Conservation (phyloP, 78 protist genomes). For the Capsaspora owczarzaki region DNA sequence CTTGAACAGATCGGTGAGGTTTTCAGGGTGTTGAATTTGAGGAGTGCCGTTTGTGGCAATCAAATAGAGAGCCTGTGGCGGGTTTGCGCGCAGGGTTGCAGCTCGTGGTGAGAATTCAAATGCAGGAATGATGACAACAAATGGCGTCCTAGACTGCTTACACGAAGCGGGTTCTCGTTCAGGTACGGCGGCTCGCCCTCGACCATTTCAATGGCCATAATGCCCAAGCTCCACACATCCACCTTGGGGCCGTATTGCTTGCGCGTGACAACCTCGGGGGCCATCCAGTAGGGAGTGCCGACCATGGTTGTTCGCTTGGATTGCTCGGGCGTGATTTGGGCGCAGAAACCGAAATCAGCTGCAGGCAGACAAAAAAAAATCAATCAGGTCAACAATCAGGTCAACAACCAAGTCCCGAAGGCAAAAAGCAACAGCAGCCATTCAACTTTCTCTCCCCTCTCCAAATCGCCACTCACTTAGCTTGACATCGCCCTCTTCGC, state of each 20-base stretch:
- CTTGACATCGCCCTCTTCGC: constrained; percentile 44
- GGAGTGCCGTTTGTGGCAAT: constrained; percentile 86
- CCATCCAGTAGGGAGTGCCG: constrained; percentile 68
- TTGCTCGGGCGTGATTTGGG: constrained; percentile 41
- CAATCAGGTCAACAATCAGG: not conserved
- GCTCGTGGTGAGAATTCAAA: not conserved
- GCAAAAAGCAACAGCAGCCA: not conserved
- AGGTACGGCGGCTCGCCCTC: constrained; percentile 90
- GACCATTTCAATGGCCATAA: constrained; percentile 77
- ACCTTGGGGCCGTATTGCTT: constrained; percentile 73
- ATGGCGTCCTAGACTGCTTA: not conserved
- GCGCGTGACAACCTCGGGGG: constrained; percentile 74
- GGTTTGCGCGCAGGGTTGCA: too few species aligned
- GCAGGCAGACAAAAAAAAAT: not conserved
- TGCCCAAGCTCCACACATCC: constrained; percentile 46
- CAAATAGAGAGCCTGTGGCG: constrained; percentile 68
- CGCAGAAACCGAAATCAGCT: constrained; percentile 76
- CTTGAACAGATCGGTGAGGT: constrained; percentile 52
- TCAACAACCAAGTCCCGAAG: not conserved
- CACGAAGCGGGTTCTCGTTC: constrained; percentile 72
- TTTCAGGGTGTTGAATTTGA: constrained; percentile 41
- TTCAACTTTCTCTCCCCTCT: not conserved
- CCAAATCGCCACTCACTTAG: constrained; percentile 19
- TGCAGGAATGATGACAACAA: not conserved
- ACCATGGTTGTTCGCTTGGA: constrained; percentile 55